Base-by-base conservation (phyloP, 2,329 filamentous ascomycete species). In the Tolypocladium tundrense region DNA sequence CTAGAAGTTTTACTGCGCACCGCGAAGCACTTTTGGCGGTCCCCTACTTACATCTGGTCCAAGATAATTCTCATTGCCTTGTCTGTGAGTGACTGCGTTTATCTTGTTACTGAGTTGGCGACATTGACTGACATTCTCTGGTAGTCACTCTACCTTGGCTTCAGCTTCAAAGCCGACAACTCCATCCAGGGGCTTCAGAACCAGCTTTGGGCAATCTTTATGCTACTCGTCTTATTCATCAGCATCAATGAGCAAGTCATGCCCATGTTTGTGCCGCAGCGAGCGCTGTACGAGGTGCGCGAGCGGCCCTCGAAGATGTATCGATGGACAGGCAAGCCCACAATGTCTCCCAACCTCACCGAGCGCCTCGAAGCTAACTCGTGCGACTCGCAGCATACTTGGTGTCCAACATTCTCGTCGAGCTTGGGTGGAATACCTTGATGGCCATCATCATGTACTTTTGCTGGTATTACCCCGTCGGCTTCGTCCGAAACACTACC, bases 11-110 rank as follows among this genome's bases (percentile, higher is more conserved):
- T 84, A n/a, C 70, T 80, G 62, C 89, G 91, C 66, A 88, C 93
- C 31, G 94, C 94, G 77, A 83, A 92, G 69, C 91, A 96, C 70
- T 95, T 94, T 80, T 96, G 91, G 91, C 88, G 91, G 60, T 92
- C 87, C 0, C 91, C 91, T 0, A 82, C 86, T 5, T 96, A 96
- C 76, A 92, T 96, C 71, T 95, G 93, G 76, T 87, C 88, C 66
- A 96, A 96, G 78, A 69, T 79, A 0, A 76, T 80, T 1, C 84
- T 95, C 21, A 90, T 86, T 68, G 74, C 81, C 35, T 72, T 85
- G 16, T 74, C 81, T 35, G 75, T 33, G 31, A 33, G 31, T 33
- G 31, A 6, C 31, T 4, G 31, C 31, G 31, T 33, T 33, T 6
- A 33, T 33, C 31, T 1, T 6, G 1, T 33, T 33, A 33, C 31